These are phyloP conservation scores for Picea abies DNA, from an alignment of 83 land plant genomes.

Conservation along the genomic window DNA sequence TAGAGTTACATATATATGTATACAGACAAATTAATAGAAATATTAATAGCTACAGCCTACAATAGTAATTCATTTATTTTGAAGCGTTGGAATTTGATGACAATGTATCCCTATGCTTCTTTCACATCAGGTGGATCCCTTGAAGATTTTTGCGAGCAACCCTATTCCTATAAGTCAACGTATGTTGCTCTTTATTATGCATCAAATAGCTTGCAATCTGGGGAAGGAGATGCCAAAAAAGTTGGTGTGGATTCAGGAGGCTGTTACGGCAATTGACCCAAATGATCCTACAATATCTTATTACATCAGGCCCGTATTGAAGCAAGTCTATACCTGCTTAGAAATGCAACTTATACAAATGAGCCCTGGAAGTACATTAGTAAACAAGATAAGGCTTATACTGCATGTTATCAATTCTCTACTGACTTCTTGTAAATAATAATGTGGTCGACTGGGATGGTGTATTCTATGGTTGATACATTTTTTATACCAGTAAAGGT, in stretches of 20 bases:
- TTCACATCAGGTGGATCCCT: constrained; percentile 70
- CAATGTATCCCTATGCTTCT: neutral
- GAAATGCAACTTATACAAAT: constrained; percentile 49
- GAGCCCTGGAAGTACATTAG: constrained; percentile 40
- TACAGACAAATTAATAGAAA: neutral
- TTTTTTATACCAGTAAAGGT: neutral
- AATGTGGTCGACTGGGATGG: neutral
- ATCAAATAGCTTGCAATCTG: constrained; percentile 92
- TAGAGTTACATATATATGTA: too few species aligned
- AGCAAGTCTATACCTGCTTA: constrained; percentile 79
- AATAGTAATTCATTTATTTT: neutral
- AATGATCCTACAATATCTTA: constrained; percentile 78
- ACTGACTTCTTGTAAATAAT: constrained; percentile 55
- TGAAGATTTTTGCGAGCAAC: constrained; percentile 45
- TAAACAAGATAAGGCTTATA: constrained; percentile 37
- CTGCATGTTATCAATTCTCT: constrained; percentile 77
- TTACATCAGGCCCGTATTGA: constrained; percentile 83
- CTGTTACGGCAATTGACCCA: constrained; percentile 75
- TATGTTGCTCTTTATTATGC: constrained; percentile 86
- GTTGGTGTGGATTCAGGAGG: constrained; percentile 85
- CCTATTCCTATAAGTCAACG: constrained; percentile 92
- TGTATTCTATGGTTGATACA: neutral
- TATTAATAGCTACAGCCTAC: neutral
- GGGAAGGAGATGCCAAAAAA: constrained; percentile 72
- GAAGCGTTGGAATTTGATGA: neutral